phyloP scores from a whole-genome alignment of 495 filamentous ascomycete genomes.

The Neurospora pannonica region DNA sequence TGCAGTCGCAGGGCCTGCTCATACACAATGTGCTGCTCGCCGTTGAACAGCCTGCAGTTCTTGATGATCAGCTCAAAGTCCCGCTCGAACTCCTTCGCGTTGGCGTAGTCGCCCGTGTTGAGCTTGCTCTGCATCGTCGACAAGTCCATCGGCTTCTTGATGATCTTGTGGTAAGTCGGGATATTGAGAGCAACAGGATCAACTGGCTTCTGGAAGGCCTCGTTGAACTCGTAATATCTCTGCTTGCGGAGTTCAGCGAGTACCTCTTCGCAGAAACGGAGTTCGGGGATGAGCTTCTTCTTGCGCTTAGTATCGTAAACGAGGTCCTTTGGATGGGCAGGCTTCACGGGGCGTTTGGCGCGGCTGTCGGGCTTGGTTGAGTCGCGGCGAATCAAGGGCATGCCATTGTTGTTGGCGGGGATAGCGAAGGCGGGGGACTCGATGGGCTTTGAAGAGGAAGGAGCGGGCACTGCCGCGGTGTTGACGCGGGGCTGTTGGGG shows the following conservation, averaged over 20 bases:
- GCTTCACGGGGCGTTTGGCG: conserved; percentile 89
- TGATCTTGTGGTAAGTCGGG: conserved; percentile 81
- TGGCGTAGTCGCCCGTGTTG: conserved; percentile 70
- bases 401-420: conserved; percentile 55
- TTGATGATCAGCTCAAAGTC: conserved; percentile 77
- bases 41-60: conserved; percentile 91
- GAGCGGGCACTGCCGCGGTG: conserved; percentile 7
- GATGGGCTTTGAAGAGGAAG: conserved; percentile 18
- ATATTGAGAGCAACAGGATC: conserved; percentile 94
- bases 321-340: conserved; percentile 76
- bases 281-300: conserved; percentile 83
- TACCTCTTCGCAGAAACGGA: conserved; percentile 81
- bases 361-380: conserved; percentile 65
- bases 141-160: conserved; percentile 96
- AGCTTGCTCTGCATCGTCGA: conserved; percentile 67
- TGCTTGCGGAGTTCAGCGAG: conserved; percentile 68
- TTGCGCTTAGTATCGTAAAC: conserved; percentile 76
- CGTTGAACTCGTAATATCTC: conserved; percentile 54
- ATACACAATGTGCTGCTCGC: conserved; percentile 63
- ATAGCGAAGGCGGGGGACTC: conserved; percentile 65
- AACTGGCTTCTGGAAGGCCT: conserved; percentile 70
- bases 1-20: conserved; percentile 60
- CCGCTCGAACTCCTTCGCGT: conserved; percentile 71
- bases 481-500: conserved; percentile 16
- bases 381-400: conserved; percentile 89